Percentiles rank a stretch among this genome's conserved stretches.
Evolutionary conservation across 2,329 filamentous ascomycete species (phyloP).

Genomic region (Botrytis byssoidea): DNA sequence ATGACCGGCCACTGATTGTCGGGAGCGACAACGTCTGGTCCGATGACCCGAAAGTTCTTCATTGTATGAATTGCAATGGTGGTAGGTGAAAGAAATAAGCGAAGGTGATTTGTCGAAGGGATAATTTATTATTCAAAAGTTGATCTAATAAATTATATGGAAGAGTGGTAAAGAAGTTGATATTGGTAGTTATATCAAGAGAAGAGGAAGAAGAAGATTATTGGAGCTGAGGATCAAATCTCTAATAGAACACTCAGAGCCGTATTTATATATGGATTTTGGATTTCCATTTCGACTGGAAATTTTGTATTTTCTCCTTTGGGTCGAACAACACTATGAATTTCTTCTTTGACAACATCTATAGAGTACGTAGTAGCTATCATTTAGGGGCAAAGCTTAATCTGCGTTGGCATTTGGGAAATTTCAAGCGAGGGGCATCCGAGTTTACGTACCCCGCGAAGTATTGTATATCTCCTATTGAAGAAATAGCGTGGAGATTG

Average conservation of each 20-base stretch:
- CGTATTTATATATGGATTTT: not conserved
- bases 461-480: not conserved
- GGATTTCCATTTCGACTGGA: not conserved
- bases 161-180: not conserved
- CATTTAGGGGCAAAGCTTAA: not conserved
- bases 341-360: not conserved
- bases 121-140: not conserved
- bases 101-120: not conserved
- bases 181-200: not conserved
- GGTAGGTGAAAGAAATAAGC: not conserved
- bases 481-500: not conserved
- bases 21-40: not conserved
- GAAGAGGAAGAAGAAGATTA: not conserved
- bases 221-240: too few relatives aligned
- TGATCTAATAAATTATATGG: not conserved
- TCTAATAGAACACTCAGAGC: too few relatives aligned
- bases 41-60: rapidly evolving
- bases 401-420: not conserved
- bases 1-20: not conserved
- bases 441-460: rapidly evolving
- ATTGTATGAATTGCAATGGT: not conserved
- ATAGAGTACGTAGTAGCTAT: too few relatives aligned
- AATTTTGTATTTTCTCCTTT: not conserved
- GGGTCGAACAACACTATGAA: not conserved
- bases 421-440: too few relatives aligned